A percentile compares a stretch with the other conserved stretches of the same genome.
These are phyloP conservation scores for Alternaria arbusti DNA, from an alignment of 2,329 filamentous ascomycete species.

Conservation along the genomic window DNA sequence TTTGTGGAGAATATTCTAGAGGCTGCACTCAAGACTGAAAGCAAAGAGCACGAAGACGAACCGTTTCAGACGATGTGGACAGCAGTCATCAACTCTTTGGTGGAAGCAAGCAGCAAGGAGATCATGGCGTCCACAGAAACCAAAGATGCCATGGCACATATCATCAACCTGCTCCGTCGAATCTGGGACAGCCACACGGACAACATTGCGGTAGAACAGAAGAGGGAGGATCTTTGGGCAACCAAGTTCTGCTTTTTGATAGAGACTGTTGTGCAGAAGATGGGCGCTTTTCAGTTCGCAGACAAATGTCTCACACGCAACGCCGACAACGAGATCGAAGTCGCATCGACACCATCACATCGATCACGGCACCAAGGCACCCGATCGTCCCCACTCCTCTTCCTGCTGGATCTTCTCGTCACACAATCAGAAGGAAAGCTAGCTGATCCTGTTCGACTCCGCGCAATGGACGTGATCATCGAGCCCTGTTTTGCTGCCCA, in stretches of 20 bases:
- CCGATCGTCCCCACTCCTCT: constrained; percentile 67
- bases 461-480: constrained; percentile 57
- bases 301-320: constrained; percentile 59
- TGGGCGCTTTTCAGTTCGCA: constrained; percentile 59
- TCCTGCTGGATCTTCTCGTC: constrained; percentile 69
- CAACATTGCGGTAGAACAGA: constrained; percentile 39
- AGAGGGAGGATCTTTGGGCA: constrained; percentile 52
- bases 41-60: constrained; percentile 44
- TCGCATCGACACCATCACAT: constrained; percentile 70
- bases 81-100: constrained; percentile 66
- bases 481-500: constrained; percentile 62
- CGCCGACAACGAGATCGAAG: constrained; percentile 66
- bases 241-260: constrained; percentile 60
- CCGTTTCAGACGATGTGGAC: constrained; percentile 67
- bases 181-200: constrained; percentile 68
- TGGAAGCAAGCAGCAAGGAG: constrained; percentile 78
- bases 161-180: constrained; percentile 71
- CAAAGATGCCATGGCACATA: constrained; percentile 75
- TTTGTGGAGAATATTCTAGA: constrained; percentile 63
- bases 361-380: constrained; percentile 56
- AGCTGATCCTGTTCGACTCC: constrained; percentile 47
- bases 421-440: constrained; percentile 48
- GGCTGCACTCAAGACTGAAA: constrained; percentile 54
- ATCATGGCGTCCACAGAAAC: constrained; percentile 87
- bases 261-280: constrained; percentile 56